phyloP scores from a whole-genome alignment of 176 grass and related monocot genomes.

The Thinopyrum elongatum region DNA sequence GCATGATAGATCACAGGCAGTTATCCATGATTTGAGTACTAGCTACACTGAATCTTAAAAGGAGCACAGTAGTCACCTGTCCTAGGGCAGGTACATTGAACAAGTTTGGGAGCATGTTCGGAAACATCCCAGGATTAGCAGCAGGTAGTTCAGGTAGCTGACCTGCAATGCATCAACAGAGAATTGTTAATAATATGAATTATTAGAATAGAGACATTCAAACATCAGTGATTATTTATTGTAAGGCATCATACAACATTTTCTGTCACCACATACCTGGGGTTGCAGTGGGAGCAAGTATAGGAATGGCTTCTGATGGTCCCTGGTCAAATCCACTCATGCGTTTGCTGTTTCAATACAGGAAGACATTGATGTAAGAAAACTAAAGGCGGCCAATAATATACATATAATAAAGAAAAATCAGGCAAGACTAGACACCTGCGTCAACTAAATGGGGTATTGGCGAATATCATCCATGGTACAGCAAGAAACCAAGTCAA shows the following conservation, averaged over 20 bases:
- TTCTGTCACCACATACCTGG: conserved; percentile 48
- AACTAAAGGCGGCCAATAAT: not conserved
- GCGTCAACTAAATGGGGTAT: not conserved
- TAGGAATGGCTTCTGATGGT: conserved; percentile 39
- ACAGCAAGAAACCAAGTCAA: not conserved
- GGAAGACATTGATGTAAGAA: not conserved
- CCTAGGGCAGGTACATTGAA: conserved; percentile 43
- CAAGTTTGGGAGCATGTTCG: conserved; percentile 75
- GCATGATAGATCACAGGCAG: not conserved
- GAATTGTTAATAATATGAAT: not conserved
- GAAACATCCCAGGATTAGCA: conserved; percentile 65
- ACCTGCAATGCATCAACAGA: conserved; percentile 49
- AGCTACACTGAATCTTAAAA: not conserved
- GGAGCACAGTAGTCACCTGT: conserved; percentile 38
- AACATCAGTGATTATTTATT: not conserved
- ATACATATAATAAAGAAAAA: conserved; percentile 12
- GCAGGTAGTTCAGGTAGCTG: conserved; percentile 36
- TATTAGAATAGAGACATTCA: not conserved
- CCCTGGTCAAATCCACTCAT: conserved; percentile 91
- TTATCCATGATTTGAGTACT: not conserved
- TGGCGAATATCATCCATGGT: not conserved
- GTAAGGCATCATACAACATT: not conserved
- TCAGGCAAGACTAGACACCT: not conserved
- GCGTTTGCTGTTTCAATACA: conserved; percentile 60
- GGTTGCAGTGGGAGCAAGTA: conserved; percentile 21